Evolutionary conservation across 192 early-diverging fungal species (phyloP), one percentile per base, ranked within the genome.

Genomic region (Entophlyctis luteolus): DNA sequence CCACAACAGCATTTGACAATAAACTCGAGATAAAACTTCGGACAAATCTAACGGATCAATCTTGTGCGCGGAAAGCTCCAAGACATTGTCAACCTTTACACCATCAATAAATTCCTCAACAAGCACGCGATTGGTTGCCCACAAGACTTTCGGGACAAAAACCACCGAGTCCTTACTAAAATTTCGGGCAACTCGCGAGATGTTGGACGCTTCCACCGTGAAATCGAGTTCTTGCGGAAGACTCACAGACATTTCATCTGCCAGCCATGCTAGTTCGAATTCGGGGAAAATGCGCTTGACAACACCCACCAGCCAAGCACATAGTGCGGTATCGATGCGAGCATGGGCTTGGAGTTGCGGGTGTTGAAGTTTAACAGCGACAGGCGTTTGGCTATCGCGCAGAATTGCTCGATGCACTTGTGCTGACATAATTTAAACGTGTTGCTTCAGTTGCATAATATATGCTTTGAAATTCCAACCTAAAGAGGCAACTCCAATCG

Each of bases 311-410:
- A 52, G 18, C n/a, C 16, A 60, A 8, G 32, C 35, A 34, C 75
- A 77, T 23, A 72, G 42, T 0, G 49, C 55, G 0, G 48, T 62
- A 59, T 98, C 95, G 37, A 94, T 84, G 18, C 79, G 76, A 49
- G 88, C 84, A 72, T 90, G 89, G 23, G 85, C 79, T 34, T 91
- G 81, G 32, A 98, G 78, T 55, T 83, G 82, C 0, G 91, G 90
- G 55, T 98, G 95, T 72, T 98, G 93, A 32, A 98, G 79, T 72
- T 98, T 98, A 72, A 98, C 89, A 0, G 95, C 95, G 3, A 98
- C 93, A 59, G 85, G 81, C n/a, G 79, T 70, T 18, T 88, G 86
- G 3, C 77, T 83, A 20, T 71, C 14, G 39, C 81, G 72, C 29
- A 95, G 74, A 33, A 75, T 82, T 0, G 92, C 94, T 23, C 83